Percentiles rank a stretch among this genome's conserved stretches.
Evolutionary conservation across 805 yeast genomes (phyloP).

Genomic region (Cyberlindnera japonica): DNA sequence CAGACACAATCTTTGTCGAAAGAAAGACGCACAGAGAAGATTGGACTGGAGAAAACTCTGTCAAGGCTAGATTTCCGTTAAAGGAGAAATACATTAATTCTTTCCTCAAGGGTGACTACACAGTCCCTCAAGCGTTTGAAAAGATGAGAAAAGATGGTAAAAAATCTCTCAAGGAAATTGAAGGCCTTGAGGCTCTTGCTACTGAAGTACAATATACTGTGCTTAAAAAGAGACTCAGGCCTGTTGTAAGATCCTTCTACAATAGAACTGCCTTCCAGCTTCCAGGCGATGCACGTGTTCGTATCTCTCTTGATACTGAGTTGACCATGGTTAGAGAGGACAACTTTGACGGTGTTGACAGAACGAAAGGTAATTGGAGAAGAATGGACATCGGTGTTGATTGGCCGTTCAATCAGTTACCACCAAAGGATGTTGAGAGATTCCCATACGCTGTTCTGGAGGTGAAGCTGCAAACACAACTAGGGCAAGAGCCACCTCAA

Average conservation of each 20-base stretch:
- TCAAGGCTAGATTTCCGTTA: constrained; percentile 90
- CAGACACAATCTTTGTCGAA: constrained; percentile 91
- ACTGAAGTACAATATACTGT: constrained; percentile 90
- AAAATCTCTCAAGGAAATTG: constrained; percentile 82
- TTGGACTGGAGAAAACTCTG: constrained; percentile 99
- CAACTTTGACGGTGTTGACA: constrained; percentile 86
- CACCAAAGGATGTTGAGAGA: constrained; percentile 81
- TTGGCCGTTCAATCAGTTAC: constrained; percentile 86
- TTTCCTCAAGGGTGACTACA: constrained; percentile 76
- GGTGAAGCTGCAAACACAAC: constrained; percentile 94
- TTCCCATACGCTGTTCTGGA: constrained; percentile 98
- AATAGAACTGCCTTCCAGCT: constrained; percentile 98
- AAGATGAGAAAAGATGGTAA: constrained; percentile 92
- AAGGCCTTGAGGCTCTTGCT: constrained; percentile 87
- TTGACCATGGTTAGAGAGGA: constrained; percentile 97
- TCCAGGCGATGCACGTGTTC: constrained; percentile 98
- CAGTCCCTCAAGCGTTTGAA: constrained; percentile 86
- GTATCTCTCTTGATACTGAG: constrained; percentile 97
- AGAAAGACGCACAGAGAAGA: constrained; percentile 98
- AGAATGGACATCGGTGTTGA: constrained; percentile 98
- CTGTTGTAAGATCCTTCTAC: constrained; percentile 93
- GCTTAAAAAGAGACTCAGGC: constrained; percentile 78
- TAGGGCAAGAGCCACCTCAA: constrained; percentile 98
- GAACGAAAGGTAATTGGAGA: constrained; percentile 95
- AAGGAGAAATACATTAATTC: constrained; percentile 89